Conservation (phyloP, 495 filamentous ascomycete species). For the Talaromyces liani region DNA sequence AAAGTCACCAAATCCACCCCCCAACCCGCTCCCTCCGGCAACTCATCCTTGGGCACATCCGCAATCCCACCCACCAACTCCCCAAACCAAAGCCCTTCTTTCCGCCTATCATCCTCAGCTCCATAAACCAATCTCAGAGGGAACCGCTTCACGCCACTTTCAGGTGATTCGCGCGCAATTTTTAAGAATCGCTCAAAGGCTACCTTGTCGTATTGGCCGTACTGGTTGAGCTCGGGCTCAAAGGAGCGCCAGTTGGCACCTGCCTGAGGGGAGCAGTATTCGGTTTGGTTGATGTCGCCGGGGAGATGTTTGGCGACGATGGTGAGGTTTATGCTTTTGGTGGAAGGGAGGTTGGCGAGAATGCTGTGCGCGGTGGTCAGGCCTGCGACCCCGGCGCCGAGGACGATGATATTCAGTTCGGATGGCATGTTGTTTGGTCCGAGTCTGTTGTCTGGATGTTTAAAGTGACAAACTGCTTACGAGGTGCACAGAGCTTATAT, state of each 20-base stretch:
- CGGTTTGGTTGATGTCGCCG: slow-evolving; percentile 3
- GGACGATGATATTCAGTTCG: slow-evolving; percentile 1
- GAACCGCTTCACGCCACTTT: slow-evolving; percentile 7
- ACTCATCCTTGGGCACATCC: slow-evolving; percentile 5
- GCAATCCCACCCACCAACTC: slow-evolving; percentile 6
- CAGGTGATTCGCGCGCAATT: not conserved
- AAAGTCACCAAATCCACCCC: slow-evolving; percentile 7
- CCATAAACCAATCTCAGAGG: slow-evolving; percentile 3
- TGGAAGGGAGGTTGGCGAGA: not conserved
- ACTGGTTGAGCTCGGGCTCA: slow-evolving; percentile 4
- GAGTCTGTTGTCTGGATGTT: not conserved
- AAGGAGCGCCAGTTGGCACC: slow-evolving; percentile 8
- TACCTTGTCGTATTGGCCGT: slow-evolving; percentile 5
- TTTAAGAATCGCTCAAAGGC: slow-evolving; percentile 6
- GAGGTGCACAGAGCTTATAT: too few species aligned
- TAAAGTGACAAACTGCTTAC: too few species aligned
- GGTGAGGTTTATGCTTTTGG: not conserved
- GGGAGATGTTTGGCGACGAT: slow-evolving; percentile 7
- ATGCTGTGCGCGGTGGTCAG: slow-evolving; percentile 11
- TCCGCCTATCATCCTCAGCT: not conserved
- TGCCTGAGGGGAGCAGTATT: slow-evolving; percentile 8
- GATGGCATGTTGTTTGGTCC: not conserved
- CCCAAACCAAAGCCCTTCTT: slow-evolving; percentile 3
- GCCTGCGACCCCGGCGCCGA: slow-evolving; percentile 10
- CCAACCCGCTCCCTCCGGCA: slow-evolving; percentile 6